Evolutionary conservation across 495 filamentous ascomycete species (phyloP).

Genomic region (Barbatosphaeria neglecta): DNA sequence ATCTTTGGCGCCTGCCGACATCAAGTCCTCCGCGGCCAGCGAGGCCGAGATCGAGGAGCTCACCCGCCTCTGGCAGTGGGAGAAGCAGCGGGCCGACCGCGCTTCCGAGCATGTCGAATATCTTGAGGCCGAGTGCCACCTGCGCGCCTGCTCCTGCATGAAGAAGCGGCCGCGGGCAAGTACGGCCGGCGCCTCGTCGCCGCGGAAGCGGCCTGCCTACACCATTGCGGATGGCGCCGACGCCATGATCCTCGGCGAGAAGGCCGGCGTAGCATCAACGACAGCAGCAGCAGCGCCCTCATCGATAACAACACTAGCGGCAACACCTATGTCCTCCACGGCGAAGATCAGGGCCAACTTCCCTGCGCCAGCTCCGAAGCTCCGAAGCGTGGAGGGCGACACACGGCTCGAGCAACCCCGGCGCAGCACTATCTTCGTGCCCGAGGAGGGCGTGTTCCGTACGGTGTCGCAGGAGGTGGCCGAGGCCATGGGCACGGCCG

Average conservation of each 20-base stretch:
- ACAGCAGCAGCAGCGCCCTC: background rate
- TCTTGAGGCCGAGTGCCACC: constrained; percentile 68
- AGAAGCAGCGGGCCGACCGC: constrained; percentile 52
- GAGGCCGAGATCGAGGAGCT: constrained; percentile 47
- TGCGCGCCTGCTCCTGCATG: constrained; percentile 55
- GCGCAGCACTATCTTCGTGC: constrained; percentile 33
- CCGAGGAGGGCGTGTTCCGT: constrained; percentile 39
- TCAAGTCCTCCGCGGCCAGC: constrained; percentile 28
- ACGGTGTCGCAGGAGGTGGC: constrained; percentile 36
- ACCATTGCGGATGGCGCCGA: constrained; percentile 30
- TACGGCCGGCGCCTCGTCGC: constrained; percentile 1
- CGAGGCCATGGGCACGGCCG: constrained; percentile 13
- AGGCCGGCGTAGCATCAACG: no score
- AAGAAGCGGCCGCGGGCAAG: constrained; percentile 16
- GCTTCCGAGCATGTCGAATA: constrained; percentile 70
- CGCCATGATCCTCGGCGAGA: constrained; percentile 27
- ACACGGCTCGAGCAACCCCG: constrained; percentile 12
- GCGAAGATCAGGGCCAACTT: constrained; percentile 2
- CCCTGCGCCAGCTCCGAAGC: constrained; percentile 9
- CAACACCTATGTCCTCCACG: constrained; percentile 1
- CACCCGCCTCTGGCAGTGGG: constrained; percentile 48
- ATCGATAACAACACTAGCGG: background rate
- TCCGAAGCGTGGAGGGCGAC: constrained; percentile 12
- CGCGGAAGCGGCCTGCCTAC: constrained; percentile 17
- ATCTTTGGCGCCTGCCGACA: constrained; percentile 25